Conservation (phyloP, 257 asterid species). For the Nicotiana otophora region DNA sequence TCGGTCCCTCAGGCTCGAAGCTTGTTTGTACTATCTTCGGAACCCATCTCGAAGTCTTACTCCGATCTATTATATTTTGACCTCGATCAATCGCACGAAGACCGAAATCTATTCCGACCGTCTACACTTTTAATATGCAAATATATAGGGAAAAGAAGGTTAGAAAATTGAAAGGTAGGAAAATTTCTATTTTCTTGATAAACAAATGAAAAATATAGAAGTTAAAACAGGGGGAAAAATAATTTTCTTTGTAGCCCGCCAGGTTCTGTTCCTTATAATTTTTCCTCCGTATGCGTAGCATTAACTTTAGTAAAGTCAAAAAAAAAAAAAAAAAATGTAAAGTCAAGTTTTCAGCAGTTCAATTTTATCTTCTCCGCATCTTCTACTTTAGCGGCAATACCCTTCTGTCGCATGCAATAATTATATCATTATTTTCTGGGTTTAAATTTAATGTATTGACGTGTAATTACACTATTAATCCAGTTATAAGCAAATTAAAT, state of each 20-base stretch:
- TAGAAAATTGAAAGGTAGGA: too few relatives aligned
- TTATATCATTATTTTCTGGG: background rate
- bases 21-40: too few relatives aligned
- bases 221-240: background rate
- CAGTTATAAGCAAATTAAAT: background rate
- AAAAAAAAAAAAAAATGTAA: background rate
- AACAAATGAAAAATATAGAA: background rate
- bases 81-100: too few relatives aligned
- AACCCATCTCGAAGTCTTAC: too few relatives aligned
- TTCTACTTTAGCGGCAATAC: background rate
- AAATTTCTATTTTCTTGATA: background rate
- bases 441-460: background rate
- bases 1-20: too few relatives aligned
- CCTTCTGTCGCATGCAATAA: background rate
- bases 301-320: background rate
- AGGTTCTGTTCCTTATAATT: background rate
- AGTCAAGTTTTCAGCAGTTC: background rate
- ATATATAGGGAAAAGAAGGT: background rate
- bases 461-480: background rate
- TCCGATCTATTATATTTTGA: too few relatives aligned
- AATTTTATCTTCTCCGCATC: background rate
- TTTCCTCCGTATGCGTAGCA: too few relatives aligned
- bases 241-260: background rate
- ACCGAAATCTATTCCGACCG: too few relatives aligned
- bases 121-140: background rate